Evolutionary conservation across 805 yeast genomes (phyloP).

Genomic region (Teunomyces panamensis): DNA sequence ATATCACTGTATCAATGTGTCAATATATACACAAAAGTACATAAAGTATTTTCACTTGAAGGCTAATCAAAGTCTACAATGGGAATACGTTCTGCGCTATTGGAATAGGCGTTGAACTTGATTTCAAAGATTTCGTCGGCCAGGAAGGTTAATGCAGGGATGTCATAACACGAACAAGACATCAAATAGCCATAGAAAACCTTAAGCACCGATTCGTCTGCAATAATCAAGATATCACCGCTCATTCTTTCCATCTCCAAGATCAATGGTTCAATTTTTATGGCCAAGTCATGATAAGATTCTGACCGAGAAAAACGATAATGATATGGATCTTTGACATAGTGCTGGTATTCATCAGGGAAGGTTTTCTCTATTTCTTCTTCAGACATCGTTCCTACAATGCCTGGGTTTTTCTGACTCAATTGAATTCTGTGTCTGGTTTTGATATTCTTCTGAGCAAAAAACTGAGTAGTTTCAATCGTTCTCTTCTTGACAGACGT

Average conservation of each 20-base stretch:
- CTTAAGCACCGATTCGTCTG: slow-evolving; percentile 86
- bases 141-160: slow-evolving; percentile 76
- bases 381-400: slow-evolving; percentile 64
- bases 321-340: slow-evolving; percentile 80
- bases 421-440: slow-evolving; percentile 78
- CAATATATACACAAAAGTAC: too few species aligned
- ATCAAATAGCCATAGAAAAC: slow-evolving; percentile 92
- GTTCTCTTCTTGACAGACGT: slow-evolving; percentile 89
- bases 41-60: background rate
- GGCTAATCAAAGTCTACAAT: slow-evolving; percentile 2
- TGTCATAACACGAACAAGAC: slow-evolving; percentile 86
- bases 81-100: slow-evolving; percentile 51
- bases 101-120: slow-evolving; percentile 80
- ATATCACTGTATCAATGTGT: too few species aligned
- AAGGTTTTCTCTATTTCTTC: slow-evolving; percentile 56
- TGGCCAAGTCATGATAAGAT: slow-evolving; percentile 93
- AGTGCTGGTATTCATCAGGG: slow-evolving; percentile 69
- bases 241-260: slow-evolving; percentile 92
- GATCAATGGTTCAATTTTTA: slow-evolving; percentile 87
- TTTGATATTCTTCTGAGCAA: slow-evolving; percentile 58
- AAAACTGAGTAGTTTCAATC: slow-evolving; percentile 69
- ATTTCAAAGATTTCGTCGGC: slow-evolving; percentile 84
- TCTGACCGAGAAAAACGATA: slow-evolving; percentile 90
- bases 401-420: slow-evolving; percentile 88
- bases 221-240: slow-evolving; percentile 83